Conservation (phyloP, 768 basidiomycete genomes). For the Tephrocybe sp. region DNA sequence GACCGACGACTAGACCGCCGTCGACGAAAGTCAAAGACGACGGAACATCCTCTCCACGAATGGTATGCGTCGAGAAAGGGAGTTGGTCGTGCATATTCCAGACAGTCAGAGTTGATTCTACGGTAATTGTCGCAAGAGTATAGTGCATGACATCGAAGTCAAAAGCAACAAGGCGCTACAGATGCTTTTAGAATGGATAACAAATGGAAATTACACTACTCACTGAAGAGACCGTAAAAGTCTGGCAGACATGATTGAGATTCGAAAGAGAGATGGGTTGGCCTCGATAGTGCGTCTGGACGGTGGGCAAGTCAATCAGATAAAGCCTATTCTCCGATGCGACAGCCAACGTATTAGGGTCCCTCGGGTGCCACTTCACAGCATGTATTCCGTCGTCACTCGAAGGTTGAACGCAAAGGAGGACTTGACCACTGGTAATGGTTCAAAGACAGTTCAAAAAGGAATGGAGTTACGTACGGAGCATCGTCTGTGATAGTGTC, state of each 20-base stretch:
- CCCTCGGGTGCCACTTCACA: conserved; percentile 88
- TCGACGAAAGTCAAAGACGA: conserved; percentile 86
- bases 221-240: conserved; percentile 70
- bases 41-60: conserved; percentile 77
- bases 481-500: conserved; percentile 83
- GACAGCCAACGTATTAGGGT: conserved; percentile 77
- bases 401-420: conserved; percentile 69
- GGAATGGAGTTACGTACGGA: conserved; percentile 50
- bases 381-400: conserved; percentile 61
- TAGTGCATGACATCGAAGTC: conserved; percentile 80
- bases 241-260: conserved; percentile 63
- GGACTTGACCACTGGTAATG: conserved; percentile 52
- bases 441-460: conserved; percentile 3
- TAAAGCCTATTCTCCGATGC: conserved; percentile 77
- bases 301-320: conserved; percentile 68
- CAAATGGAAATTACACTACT: conserved; percentile 24
- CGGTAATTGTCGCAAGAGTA: conserved; percentile 78
- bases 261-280: conserved; percentile 69
- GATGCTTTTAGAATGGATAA: neutral
- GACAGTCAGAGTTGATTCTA: conserved; percentile 75
- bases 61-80: conserved; percentile 72
- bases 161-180: conserved; percentile 75
- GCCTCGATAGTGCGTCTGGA: conserved; percentile 50
- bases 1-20: conserved; percentile 79
- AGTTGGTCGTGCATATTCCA: conserved; percentile 81